Evolutionary conservation across 2,329 filamentous ascomycete species (phyloP).

Genomic region (Aspergillus neoniger): DNA sequence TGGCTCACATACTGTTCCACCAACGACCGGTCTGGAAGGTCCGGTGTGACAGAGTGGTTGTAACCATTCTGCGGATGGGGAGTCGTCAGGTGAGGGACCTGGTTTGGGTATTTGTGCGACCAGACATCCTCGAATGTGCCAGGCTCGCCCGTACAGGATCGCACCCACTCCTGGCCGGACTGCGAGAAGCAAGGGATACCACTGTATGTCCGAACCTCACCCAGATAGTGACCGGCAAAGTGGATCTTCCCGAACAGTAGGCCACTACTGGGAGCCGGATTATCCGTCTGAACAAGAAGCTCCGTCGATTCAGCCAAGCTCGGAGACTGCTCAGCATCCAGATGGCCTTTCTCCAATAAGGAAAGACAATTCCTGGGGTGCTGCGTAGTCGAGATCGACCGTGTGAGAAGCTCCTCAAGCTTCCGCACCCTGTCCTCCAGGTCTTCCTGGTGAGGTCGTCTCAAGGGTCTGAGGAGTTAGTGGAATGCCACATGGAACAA

Average conservation of each 20-base stretch:
- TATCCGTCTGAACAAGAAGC: too few relatives aligned
- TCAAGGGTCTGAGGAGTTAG: neutral
- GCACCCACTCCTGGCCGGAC: conserved; percentile 3
- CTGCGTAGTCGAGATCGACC: conserved; percentile 3
- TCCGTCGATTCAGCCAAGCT: neutral
- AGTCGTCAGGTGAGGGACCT: neutral
- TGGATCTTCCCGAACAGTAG: conserved; percentile 6
- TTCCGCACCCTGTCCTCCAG: neutral
- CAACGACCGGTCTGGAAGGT: conserved; percentile 2
- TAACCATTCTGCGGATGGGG: neutral
- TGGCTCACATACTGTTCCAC: neutral
- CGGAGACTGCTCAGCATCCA: neutral
- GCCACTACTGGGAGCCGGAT: neutral
- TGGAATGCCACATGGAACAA: neutral
- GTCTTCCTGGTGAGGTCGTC: neutral
- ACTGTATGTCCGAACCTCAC: neutral
- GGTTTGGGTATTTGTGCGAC: neutral
- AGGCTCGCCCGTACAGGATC: neutral
- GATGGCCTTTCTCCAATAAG: neutral
- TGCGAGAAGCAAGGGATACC: conserved; percentile 5
- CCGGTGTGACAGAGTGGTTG: neutral
- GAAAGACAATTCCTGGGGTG: neutral
- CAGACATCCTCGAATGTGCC: neutral
- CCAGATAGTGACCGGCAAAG: conserved; percentile 5
- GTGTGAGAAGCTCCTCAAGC: conserved; percentile 4